A percentile compares a stretch with the other conserved stretches of the same genome.
These are phyloP conservation scores for Sphagnurus paluster DNA, from an alignment of 1,284 basidiomycete species.

Conservation along the genomic window DNA sequence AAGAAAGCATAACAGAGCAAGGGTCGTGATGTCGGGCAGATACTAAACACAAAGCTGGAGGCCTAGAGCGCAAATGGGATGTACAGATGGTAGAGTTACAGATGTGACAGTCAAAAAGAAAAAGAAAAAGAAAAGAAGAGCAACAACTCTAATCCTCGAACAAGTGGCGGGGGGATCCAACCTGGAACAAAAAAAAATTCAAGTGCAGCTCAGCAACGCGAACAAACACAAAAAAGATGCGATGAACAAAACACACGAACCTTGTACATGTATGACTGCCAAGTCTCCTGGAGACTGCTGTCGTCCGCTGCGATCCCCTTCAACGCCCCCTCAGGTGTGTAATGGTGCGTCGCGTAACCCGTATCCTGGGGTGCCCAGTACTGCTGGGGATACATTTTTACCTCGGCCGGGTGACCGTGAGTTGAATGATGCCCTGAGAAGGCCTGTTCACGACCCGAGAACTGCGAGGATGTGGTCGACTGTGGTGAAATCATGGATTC, in stretches of 20 bases:
- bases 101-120: neutral
- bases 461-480: constrained; percentile 10
- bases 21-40: no score
- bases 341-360: constrained; percentile 19
- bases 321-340: constrained; percentile 41
- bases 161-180: constrained; percentile 37
- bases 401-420: constrained; percentile 7
- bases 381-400: constrained; percentile 21
- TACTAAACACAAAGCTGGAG: no score
- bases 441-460: constrained; percentile 5
- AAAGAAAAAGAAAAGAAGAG: neutral
- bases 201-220: no score
- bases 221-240: neutral
- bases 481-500: constrained; percentile 13
- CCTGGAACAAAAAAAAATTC: constrained; percentile 21
- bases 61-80: no score
- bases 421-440: constrained; percentile 8
- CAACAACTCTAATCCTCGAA: constrained; percentile 22
- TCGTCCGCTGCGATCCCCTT: constrained; percentile 49
- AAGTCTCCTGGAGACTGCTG: constrained; percentile 54
- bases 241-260: constrained; percentile 23
- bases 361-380: constrained; percentile 29
- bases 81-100: no score
- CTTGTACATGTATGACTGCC: constrained; percentile 56
- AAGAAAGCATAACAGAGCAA: no score